phyloP scores from a whole-genome alignment of 2,329 filamentous ascomycete genomes.

The Fusarium luffae region DNA sequence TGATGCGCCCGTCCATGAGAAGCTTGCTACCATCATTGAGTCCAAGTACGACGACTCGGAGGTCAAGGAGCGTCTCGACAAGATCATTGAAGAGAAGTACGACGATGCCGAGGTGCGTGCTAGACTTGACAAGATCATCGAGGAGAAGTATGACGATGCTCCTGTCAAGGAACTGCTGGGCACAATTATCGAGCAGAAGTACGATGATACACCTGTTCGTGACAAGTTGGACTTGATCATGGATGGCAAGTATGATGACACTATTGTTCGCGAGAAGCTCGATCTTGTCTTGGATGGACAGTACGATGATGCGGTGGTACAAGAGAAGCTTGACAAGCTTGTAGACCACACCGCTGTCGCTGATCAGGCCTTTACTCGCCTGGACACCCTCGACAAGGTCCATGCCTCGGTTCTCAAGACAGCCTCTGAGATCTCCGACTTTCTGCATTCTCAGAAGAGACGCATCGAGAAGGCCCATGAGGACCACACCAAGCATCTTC shows the following conservation, averaged over 20 bases:
- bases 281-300: slow-evolving; percentile 41
- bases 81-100: slow-evolving; percentile 49
- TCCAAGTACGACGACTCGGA: slow-evolving; percentile 69
- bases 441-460: slow-evolving; percentile 80
- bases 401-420: slow-evolving; percentile 88
- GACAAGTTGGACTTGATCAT: slow-evolving; percentile 56
- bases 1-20: slow-evolving; percentile 46
- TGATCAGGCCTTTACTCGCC: slow-evolving; percentile 76
- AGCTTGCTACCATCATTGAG: slow-evolving; percentile 46
- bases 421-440: slow-evolving; percentile 84
- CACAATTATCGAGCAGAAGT: slow-evolving; percentile 41
- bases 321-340: slow-evolving; percentile 58
- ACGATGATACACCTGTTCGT: slow-evolving; percentile 49
- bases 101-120: slow-evolving; percentile 41
- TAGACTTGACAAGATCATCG: slow-evolving; percentile 42
- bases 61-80: slow-evolving; percentile 55
- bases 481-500: slow-evolving; percentile 79
- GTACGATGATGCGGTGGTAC: slow-evolving; percentile 63
- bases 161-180: slow-evolving; percentile 44
- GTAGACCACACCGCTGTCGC: slow-evolving; percentile 74
- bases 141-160: slow-evolving; percentile 47
- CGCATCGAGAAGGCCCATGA: slow-evolving; percentile 82
- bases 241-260: slow-evolving; percentile 49
- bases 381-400: slow-evolving; percentile 88
- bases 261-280: slow-evolving; percentile 48